Evolutionary conservation across 2,329 filamentous ascomycete species (phyloP).

Genomic region (Fusarium sp.): DNA sequence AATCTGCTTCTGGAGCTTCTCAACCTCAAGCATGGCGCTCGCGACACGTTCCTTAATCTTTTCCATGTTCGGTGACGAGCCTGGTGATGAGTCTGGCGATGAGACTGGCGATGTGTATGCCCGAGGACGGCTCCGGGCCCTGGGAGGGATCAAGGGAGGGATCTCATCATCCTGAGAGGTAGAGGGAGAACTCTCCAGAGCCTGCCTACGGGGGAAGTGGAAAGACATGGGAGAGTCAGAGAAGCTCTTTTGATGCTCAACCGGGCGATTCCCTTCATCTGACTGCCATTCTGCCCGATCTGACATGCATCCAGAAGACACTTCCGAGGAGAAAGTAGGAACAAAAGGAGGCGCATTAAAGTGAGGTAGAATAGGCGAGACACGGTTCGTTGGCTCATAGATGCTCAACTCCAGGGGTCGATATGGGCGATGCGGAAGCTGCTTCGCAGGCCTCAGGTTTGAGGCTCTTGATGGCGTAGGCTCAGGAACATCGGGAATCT

Average conservation of each 20-base stretch:
- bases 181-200: slow-evolving; percentile 41
- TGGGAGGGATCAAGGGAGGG: slow-evolving; percentile 56
- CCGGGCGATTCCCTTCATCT: slow-evolving; percentile 47
- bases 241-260: slow-evolving; percentile 58
- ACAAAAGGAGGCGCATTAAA: slow-evolving; percentile 58
- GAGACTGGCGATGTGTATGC: slow-evolving; percentile 59
- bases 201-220: slow-evolving; percentile 63
- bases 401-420: slow-evolving; percentile 70
- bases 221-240: slow-evolving; percentile 65
- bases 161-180: slow-evolving; percentile 43
- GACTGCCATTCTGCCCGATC: slow-evolving; percentile 41
- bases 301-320: slow-evolving; percentile 50
- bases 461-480: slow-evolving; percentile 37
- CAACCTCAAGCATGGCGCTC: slow-evolving; percentile 68
- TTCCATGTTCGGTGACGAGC: slow-evolving; percentile 61
- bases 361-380: slow-evolving; percentile 69
- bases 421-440: slow-evolving; percentile 54
- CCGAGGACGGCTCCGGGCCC: slow-evolving; percentile 55
- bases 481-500: slow-evolving; percentile 47
- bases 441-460: slow-evolving; percentile 41
- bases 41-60: slow-evolving; percentile 67
- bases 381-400: slow-evolving; percentile 54
- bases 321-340: slow-evolving; percentile 49
- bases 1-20: slow-evolving; percentile 69
- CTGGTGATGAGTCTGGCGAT: slow-evolving; percentile 59